phyloP scores from a whole-genome alignment of 2,329 filamentous ascomycete species.

The Botrytis galanthina region DNA sequence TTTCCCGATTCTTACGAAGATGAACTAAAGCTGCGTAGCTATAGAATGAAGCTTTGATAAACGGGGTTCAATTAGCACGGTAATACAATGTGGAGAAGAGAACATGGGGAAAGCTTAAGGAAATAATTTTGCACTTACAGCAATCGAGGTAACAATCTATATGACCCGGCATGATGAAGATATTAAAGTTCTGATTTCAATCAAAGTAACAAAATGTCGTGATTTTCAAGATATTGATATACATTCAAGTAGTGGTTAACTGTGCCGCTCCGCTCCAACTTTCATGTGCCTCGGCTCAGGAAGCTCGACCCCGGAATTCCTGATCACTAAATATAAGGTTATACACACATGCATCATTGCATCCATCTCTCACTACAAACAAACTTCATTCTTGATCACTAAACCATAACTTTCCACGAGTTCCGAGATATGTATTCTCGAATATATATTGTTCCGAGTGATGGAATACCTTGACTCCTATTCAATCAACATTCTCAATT shows the following conservation, averaged over 20 bases:
- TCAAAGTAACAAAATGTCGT: neutral
- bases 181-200: neutral
- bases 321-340: conserved; percentile 22
- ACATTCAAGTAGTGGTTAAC: neutral
- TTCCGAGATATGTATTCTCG: neutral
- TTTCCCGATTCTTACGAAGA: conserved; percentile 53
- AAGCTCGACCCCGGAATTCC: neutral
- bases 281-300: conserved; percentile 10
- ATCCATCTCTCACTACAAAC: conserved; percentile 1
- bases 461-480: neutral
- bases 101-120: neutral
- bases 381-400: conserved; percentile 16
- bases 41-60: conserved; percentile 58
- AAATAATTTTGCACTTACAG: conserved; percentile 46
- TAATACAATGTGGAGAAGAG: neutral
- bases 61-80: neutral
- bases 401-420: neutral
- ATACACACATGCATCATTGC: neutral
- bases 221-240: neutral
- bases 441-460: neutral
- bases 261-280: neutral
- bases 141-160: conserved; percentile 69
- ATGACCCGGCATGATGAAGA: conserved; percentile 52
- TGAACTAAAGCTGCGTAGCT: conserved; percentile 58
- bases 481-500: neutral